Evolutionary conservation across 345 rosid genomes (phyloP), one percentile per base, ranked within the genome.

Genomic region (Dipteronia sinensis): DNA sequence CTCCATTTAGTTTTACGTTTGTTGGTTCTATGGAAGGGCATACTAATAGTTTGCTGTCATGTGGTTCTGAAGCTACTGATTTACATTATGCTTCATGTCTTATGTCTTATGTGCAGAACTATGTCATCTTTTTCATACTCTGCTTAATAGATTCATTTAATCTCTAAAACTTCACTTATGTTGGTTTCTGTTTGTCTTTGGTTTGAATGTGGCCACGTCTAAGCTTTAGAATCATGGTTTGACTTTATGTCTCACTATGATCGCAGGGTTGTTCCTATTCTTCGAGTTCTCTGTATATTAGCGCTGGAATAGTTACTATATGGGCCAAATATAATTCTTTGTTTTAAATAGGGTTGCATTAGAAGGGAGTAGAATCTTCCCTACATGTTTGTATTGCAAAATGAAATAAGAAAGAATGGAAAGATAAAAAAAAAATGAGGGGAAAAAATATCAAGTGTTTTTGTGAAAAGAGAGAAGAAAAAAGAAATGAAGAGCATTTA

Each of bases 191-290:
- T 17, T 22, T 76, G 77, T 61, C 73, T 83, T 81, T 87, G 19
- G 44, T 79, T 75, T 70, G 80, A 85, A 77, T 85, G 76, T 78
- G 71, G 79, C 72, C 80, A 47, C 73, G 56, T 77, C 51, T 64
- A 66, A 67, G 66, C 75, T 62, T 80, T 67, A 71, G 82, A 81
- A 76, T 89, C 88, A 81, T 85, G 89, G 87, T 83, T 87, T 86
- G 90, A 89, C 82, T 80, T 67, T 67, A 79, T 87, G 89, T 88
- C 89, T 85, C 86, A 84, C 89, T 87, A 86, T 92, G 88, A 84
- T 88, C 90, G 98, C 97, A 93, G 94, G 93, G 83, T 79, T 87
- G 85, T 81, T 82, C 87, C 75, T 81, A 79, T 82, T 78, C 85
- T 78, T 86, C 92, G 62, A 89, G 91, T 88, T 89, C 82, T 81